Evolutionary conservation across 1,284 basidiomycete genomes (phyloP).

Genomic region (Irpex sp.): DNA sequence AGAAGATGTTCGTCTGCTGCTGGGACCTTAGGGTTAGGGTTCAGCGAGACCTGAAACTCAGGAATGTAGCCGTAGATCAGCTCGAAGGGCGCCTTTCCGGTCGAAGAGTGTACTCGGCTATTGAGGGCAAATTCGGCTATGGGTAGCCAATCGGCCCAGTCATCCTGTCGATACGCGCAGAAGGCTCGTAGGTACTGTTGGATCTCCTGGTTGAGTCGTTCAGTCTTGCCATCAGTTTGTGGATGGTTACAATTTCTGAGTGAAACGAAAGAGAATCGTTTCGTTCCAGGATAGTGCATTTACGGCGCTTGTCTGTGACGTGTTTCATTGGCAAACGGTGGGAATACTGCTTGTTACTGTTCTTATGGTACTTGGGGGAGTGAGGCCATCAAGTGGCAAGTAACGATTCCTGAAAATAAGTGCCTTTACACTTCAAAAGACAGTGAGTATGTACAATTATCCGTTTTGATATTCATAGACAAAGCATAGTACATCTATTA

Average conservation of each 20-base stretch:
- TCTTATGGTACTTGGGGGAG: too few species aligned
- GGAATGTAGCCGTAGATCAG: not conserved
- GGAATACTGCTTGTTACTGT: too few species aligned
- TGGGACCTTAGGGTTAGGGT: not conserved
- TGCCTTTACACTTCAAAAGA: too few species aligned
- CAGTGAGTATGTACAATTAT: too few species aligned
- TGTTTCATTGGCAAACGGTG: too few species aligned
- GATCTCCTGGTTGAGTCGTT: slow-evolving; percentile 28
- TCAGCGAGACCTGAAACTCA: not conserved
- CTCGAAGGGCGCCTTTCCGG: slow-evolving; percentile 23
- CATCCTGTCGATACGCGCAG: slow-evolving; percentile 16
- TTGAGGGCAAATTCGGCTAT: slow-evolving; percentile 24
- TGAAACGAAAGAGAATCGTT: too few species aligned
- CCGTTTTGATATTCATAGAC: too few species aligned
- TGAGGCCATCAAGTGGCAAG: too few species aligned
- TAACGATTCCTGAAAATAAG: too few species aligned
- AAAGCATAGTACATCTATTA: too few species aligned
- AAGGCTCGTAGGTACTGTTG: slow-evolving; percentile 22
- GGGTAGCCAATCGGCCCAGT: slow-evolving; percentile 16
- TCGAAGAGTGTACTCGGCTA: slow-evolving; percentile 21
- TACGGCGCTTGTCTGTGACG: too few species aligned
- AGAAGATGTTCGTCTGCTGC: not conserved
- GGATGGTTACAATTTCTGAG: slow-evolving; percentile 16
- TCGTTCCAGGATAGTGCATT: too few species aligned
- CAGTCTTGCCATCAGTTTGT: slow-evolving; percentile 30